These are phyloP conservation scores for Colletotrichum acutatum DNA, from an alignment of 2,329 filamentous ascomycete genomes.

Conservation along the genomic window DNA sequence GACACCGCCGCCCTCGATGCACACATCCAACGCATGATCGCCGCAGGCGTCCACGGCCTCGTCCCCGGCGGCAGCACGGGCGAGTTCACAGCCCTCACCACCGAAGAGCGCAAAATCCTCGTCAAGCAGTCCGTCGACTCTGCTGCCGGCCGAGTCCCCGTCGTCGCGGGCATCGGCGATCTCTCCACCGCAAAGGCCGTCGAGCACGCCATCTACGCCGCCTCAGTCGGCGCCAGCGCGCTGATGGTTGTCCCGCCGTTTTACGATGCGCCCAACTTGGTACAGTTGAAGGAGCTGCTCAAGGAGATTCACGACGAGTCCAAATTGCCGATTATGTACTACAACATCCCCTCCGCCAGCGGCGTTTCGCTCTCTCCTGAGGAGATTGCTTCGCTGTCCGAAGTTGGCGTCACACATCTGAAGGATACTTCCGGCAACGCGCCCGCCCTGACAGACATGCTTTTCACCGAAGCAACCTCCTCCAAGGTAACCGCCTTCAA, in stretches of 20 bases:
- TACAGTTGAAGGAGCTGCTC: slow-evolving; percentile 52
- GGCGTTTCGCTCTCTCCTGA: slow-evolving; percentile 53
- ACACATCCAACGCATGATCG: slow-evolving; percentile 58
- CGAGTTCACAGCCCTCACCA: slow-evolving; percentile 58
- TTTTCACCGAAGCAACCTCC: slow-evolving; percentile 49
- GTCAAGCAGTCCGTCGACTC: slow-evolving; percentile 51
- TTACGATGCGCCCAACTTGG: slow-evolving; percentile 56
- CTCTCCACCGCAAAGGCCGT: slow-evolving; percentile 52
- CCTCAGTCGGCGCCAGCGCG: slow-evolving; percentile 51
- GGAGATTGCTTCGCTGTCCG: slow-evolving; percentile 55
- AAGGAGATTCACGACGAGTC: slow-evolving; percentile 52
- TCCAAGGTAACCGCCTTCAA: slow-evolving; percentile 59
- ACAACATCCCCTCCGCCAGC: slow-evolving; percentile 61
- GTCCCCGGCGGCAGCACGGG: slow-evolving; percentile 62
- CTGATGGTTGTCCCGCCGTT: slow-evolving; percentile 62
- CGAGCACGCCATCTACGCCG: slow-evolving; percentile 53
- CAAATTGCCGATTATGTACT: slow-evolving; percentile 58
- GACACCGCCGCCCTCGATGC: slow-evolving; percentile 50
- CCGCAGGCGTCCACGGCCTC: slow-evolving; percentile 58
- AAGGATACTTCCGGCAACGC: slow-evolving; percentile 65
- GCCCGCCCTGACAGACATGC: slow-evolving; percentile 59
- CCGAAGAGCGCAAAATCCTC: slow-evolving; percentile 57
- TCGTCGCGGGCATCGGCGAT: slow-evolving; percentile 56
- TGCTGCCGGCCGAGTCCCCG: slow-evolving; percentile 51
- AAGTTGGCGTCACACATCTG: slow-evolving; percentile 59